These are phyloP conservation scores for Podospora tetraspora DNA, from an alignment of 495 filamentous ascomycete species.

Conservation along the genomic window DNA sequence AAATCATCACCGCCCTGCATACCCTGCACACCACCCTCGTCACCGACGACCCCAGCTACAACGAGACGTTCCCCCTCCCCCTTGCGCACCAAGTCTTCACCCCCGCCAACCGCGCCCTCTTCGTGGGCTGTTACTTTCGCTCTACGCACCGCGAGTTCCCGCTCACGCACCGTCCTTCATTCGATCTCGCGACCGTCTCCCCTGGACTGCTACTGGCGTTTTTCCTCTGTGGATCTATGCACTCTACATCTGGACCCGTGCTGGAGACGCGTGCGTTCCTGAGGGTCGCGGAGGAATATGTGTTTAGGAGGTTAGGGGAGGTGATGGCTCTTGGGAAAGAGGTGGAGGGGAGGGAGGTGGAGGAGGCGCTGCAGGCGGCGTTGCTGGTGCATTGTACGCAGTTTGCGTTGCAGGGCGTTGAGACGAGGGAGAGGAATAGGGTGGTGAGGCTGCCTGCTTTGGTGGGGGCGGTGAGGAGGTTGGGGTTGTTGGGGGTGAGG, in stretches of 20 bases:
- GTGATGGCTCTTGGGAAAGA: background rate
- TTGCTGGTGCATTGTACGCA: constrained; percentile 9
- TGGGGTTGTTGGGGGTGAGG: constrained; percentile 7
- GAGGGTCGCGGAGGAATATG: background rate
- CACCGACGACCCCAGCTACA: constrained; percentile 1
- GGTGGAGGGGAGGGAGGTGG: background rate
- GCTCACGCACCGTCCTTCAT: constrained; percentile 12
- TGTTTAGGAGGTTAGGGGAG: background rate
- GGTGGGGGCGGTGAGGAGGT: constrained; percentile 3
- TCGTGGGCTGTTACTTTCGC: constrained; percentile 13
- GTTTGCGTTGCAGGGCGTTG: constrained; percentile 1
- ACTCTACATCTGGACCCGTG: too few relatives aligned
- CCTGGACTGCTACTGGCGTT: background rate
- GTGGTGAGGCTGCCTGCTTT: background rate
- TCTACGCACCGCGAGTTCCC: constrained; percentile 13
- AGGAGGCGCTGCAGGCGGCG: constrained; percentile 14
- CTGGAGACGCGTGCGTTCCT: background rate
- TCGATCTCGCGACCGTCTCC: background rate
- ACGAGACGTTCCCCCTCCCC: constrained; percentile 20
- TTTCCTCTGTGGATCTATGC: background rate
- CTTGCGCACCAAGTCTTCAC: constrained; percentile 25
- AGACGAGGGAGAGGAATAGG: constrained; percentile 1
- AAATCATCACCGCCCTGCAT: constrained; percentile 1
- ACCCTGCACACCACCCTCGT: background rate
- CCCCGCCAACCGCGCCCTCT: constrained; percentile 13